Conservation (phyloP, 1,284 basidiomycete species). For the Ceratobasidium sp. region DNA sequence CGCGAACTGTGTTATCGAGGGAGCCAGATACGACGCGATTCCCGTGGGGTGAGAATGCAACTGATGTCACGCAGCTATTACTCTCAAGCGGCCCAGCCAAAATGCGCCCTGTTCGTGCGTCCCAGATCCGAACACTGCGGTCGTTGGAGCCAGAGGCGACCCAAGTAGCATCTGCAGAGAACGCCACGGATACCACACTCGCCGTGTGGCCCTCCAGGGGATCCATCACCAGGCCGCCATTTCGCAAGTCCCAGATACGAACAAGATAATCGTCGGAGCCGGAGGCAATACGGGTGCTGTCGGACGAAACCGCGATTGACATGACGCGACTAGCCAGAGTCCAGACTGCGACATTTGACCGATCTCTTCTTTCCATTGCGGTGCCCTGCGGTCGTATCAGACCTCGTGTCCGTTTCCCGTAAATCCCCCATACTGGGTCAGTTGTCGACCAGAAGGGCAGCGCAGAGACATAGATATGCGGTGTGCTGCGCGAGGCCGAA, state of each 20-base stretch:
- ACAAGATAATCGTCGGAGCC: slow-evolving; percentile 23
- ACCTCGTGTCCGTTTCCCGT: not conserved
- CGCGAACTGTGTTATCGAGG: slow-evolving; percentile 20
- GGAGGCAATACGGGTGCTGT: not conserved
- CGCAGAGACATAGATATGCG: no score
- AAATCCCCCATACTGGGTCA: not conserved
- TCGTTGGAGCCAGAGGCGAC: slow-evolving; percentile 36
- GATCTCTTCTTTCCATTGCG: not conserved
- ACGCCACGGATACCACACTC: slow-evolving; percentile 10
- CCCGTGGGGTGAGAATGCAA: slow-evolving; percentile 35
- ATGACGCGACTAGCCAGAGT: not conserved
- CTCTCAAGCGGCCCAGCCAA: not conserved
- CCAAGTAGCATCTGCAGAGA: slow-evolving; percentile 9
- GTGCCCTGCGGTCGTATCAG: not conserved
- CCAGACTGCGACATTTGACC: not conserved
- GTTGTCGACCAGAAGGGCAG: not conserved
- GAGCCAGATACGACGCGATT: slow-evolving; percentile 30
- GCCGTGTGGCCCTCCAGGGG: slow-evolving; percentile 9
- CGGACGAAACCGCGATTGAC: not conserved
- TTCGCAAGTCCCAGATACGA: slow-evolving; percentile 32
- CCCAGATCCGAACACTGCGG: slow-evolving; percentile 19
- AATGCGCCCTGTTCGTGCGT: not conserved
- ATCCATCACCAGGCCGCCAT: not conserved
- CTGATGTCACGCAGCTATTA: slow-evolving; percentile 23
- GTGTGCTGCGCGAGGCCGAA: not conserved